Percentiles rank a stretch among this genome's conserved stretches.
Conservation (phyloP, 2,329 filamentous ascomycete species). For the Rutstroemia sp. region DNA sequence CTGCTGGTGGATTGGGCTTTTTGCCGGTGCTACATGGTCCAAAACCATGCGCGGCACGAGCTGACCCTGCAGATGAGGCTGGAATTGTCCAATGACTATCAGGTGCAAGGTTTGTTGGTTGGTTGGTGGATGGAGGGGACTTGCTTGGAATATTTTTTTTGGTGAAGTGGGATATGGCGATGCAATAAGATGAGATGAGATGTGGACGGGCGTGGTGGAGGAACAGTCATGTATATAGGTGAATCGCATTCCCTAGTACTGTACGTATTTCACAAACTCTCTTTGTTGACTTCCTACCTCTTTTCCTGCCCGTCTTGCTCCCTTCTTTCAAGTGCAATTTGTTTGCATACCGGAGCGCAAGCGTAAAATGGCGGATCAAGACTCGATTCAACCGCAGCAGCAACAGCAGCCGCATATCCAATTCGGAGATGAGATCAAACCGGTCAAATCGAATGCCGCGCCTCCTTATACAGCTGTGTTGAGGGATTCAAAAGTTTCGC, state of each 20-base stretch:
- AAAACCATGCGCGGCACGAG: not conserved
- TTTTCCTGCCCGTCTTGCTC: not conserved
- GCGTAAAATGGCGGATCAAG: constrained; percentile 14
- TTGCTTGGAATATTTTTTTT: too few relatives aligned
- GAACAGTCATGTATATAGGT: too few relatives aligned
- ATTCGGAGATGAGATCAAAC: constrained; percentile 20
- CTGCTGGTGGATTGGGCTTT: too few relatives aligned
- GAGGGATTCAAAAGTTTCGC: constrained; percentile 12
- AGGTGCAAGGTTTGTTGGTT: not conserved
- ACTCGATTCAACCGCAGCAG: too few relatives aligned
- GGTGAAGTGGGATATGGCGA: too few relatives aligned
- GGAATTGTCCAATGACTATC: not conserved
- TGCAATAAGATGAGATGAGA: too few relatives aligned
- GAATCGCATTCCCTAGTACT: too few relatives aligned
- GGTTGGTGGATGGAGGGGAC: too few relatives aligned
- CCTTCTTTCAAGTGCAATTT: not conserved
- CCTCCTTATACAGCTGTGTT: constrained; percentile 1
- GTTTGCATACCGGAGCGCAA: not conserved
- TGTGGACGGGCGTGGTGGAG: too few relatives aligned
- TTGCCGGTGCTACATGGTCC: not conserved
- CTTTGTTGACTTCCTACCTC: too few relatives aligned
- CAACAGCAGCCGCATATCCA: constrained; percentile 12
- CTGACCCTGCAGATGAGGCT: too few relatives aligned
- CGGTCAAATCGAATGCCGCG: constrained; percentile 11
- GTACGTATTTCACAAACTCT: too few relatives aligned